phyloP scores from a whole-genome alignment of 495 filamentous ascomycete species.

The Aspergillus homomorphus region DNA sequence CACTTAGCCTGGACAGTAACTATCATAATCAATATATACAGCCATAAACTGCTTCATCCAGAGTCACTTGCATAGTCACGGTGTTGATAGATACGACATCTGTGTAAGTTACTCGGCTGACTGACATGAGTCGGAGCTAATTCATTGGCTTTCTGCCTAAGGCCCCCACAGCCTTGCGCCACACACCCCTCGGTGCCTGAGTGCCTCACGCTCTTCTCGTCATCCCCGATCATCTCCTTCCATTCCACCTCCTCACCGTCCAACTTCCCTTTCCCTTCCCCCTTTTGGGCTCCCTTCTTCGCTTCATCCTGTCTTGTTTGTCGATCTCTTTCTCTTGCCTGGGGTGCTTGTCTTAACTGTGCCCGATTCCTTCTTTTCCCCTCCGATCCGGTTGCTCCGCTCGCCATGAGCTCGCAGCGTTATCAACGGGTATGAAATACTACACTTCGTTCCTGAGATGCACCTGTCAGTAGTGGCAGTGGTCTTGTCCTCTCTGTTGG shows the following conservation, averaged over 20 bases:
- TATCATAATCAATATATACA: too few relatives aligned
- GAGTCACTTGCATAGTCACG: too few relatives aligned
- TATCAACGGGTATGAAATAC: constrained; percentile 83
- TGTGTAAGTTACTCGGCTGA: too few relatives aligned
- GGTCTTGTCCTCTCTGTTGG: neutral
- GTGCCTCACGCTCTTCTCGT: constrained; percentile 7
- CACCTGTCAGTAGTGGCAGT: too few relatives aligned
- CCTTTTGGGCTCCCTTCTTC: constrained; percentile 22
- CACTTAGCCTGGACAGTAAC: too few relatives aligned
- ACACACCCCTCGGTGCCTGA: constrained; percentile 11
- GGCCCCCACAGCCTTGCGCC: constrained; percentile 10
- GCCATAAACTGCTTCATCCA: too few relatives aligned
- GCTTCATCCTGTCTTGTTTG: constrained; percentile 11
- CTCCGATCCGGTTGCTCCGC: constrained; percentile 16
- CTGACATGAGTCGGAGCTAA: too few relatives aligned
- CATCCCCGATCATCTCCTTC: constrained; percentile 13
- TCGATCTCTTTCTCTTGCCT: constrained; percentile 5
- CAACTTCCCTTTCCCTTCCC: constrained; percentile 20
- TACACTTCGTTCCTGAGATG: too few relatives aligned
- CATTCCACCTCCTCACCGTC: constrained; percentile 19
- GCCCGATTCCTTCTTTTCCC: constrained; percentile 6
- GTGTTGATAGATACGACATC: too few relatives aligned
- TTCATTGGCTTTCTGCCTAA: constrained; percentile 10
- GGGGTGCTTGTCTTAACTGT: neutral
- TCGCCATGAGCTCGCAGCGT: constrained; percentile 71